phyloP scores from a whole-genome alignment of 176 grass and related monocot species.

The Tillandsia leiboldiana region DNA sequence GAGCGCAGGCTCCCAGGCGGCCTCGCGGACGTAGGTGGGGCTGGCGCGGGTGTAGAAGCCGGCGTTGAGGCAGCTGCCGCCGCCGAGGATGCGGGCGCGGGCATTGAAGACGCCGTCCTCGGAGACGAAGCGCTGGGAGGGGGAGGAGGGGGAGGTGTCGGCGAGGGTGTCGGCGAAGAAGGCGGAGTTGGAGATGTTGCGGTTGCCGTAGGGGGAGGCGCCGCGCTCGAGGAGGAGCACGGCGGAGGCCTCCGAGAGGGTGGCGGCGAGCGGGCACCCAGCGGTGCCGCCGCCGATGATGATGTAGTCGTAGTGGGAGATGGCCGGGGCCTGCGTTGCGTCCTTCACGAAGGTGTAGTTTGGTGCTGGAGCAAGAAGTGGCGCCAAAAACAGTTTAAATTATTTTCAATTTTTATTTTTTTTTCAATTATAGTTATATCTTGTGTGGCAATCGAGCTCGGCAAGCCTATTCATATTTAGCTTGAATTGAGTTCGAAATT shows the following conservation, averaged over 20 bases:
- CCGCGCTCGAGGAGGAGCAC: conserved; percentile 82
- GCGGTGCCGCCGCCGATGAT: conserved; percentile 83
- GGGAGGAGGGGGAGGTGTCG: conserved; percentile 46
- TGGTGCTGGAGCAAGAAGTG: conserved; percentile 1
- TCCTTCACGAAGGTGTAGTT: conserved; percentile 74
- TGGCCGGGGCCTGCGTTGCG: conserved; percentile 35
- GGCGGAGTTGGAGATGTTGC: conserved; percentile 42
- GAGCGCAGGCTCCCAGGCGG: conserved; percentile 37
- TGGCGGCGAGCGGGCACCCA: conserved; percentile 70
- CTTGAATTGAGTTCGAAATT: no score
- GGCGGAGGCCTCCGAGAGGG: conserved; percentile 38
- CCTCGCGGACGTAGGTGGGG: conserved; percentile 26
- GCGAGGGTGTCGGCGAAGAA: conserved; percentile 53
- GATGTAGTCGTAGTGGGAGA: conserved; percentile 73
- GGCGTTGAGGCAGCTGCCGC: conserved; percentile 74
- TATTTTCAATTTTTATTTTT: no score
- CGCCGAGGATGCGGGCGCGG: conserved; percentile 58
- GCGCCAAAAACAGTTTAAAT: no score
- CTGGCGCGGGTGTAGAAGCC: conserved; percentile 85
- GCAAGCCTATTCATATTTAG: no score
- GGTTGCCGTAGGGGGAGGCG: conserved; percentile 64
- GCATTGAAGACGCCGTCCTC: conserved; percentile 77
- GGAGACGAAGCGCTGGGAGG: conserved; percentile 76
- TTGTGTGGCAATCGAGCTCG: no score
- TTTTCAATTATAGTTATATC: no score